A percentile compares a stretch with the other conserved stretches of the same genome.
Conservation (phyloP, 345 rosid genomes). For the Mallotus nudiflorus region DNA sequence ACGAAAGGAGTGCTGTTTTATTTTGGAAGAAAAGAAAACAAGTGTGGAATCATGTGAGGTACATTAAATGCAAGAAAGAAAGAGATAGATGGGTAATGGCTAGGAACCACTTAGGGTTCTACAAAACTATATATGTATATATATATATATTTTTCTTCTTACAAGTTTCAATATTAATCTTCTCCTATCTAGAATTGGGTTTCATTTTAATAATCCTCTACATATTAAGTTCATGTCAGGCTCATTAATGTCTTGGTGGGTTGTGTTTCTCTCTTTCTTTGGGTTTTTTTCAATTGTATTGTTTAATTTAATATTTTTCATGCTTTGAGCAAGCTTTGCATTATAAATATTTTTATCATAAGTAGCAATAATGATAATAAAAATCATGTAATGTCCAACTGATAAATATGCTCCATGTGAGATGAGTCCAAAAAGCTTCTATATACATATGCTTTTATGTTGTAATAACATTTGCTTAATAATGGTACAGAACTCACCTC, state of each 20-base stretch:
- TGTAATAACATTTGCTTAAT: not conserved
- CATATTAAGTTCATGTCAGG: conserved; percentile 39
- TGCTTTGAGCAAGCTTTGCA: not conserved
- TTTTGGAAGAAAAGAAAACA: conserved; percentile 32
- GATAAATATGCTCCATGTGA: conserved; percentile 8
- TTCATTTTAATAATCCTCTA: conserved; percentile 16
- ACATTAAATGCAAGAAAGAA: conserved; percentile 41
- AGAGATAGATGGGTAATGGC: too few relatives aligned
- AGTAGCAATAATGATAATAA: not conserved
- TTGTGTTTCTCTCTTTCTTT: not conserved
- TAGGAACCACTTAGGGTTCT: conserved; percentile 34
- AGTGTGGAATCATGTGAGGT: conserved; percentile 48
- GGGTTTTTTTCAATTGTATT: conserved; percentile 1
- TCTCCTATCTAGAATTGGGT: conserved; percentile 23
- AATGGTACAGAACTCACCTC: not conserved
- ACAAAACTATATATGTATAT: too few relatives aligned
- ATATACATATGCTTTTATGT: not conserved
- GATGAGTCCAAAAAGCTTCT: not conserved
- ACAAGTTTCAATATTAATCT: conserved; percentile 30
- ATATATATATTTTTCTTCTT: not conserved
- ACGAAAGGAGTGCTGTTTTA: conserved; percentile 42
- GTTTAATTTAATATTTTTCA: not conserved
- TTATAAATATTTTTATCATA: not conserved
- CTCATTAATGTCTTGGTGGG: conserved; percentile 34
- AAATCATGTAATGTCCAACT: not conserved